Evolutionary conservation across 345 rosid genomes (phyloP).

Genomic region (Isatis tinctoria): DNA sequence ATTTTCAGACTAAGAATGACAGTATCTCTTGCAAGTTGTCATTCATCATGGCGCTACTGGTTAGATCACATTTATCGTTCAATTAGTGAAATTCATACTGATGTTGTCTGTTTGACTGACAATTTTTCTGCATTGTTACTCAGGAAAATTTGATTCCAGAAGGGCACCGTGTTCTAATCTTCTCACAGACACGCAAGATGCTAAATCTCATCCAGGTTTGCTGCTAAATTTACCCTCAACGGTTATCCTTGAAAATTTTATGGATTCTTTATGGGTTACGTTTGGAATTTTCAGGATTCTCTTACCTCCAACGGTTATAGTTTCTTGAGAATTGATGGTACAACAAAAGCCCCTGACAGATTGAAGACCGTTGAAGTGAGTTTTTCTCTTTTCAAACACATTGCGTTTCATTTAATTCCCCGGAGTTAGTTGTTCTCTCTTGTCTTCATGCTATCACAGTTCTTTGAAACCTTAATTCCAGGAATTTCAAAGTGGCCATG

Average conservation of each 20-base stretch:
- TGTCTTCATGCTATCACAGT: conserved; percentile 22
- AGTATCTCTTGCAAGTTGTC: conserved; percentile 89
- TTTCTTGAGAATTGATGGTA: conserved; percentile 90
- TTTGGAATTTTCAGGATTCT: conserved; percentile 55
- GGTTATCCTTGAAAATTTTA: neutral
- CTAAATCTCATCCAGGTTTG: conserved; percentile 90
- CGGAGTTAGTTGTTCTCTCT: neutral
- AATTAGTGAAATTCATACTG: conserved; percentile 1
- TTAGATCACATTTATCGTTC: conserved; percentile 30
- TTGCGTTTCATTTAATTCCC: neutral
- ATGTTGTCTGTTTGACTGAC: conserved; percentile 8
- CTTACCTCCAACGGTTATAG: conserved; percentile 55
- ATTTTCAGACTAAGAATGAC: conserved; percentile 73
- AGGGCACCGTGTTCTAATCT: conserved; percentile 89
- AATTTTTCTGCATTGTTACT: conserved; percentile 18
- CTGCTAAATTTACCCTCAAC: conserved; percentile 22
- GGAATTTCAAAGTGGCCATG: conserved; percentile 82
- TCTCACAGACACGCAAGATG: conserved; percentile 98
- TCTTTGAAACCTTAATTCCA: conserved; percentile 25
- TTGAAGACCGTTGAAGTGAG: conserved; percentile 77
- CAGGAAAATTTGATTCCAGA: conserved; percentile 82
- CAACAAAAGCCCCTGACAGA: conserved; percentile 83
- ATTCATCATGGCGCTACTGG: conserved; percentile 76
- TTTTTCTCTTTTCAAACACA: neutral
- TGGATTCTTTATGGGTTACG: neutral